Base-by-base conservation (phyloP, 2,329 filamentous ascomycete genomes). In the Camillea tinctor region DNA sequence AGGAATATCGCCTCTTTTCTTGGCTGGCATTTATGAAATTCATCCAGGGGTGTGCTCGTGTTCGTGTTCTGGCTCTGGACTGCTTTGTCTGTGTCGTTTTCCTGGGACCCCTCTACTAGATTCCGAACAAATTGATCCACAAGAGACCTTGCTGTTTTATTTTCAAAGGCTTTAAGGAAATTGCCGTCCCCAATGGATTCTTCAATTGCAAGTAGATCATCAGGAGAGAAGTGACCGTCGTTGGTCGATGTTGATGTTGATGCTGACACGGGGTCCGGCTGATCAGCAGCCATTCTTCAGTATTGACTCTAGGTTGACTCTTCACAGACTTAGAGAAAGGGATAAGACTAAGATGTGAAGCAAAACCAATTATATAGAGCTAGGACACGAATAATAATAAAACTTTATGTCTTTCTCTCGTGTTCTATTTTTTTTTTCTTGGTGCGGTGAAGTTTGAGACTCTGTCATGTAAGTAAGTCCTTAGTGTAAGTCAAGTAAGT, bases 1-100 rank as follows among this genome's bases (percentile, higher is more conserved):
- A 89, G 50, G 1, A 65, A 64, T 22, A 72, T 50, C 7, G 64
- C 64, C 8, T 67, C 51, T 21, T 51, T 59, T 19, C 48, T 63
- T 17, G 13, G 23, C 2, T 15, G 15, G 24, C 26, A 26, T 20
- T 51, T 22, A 9, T 36, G n/a, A 53, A 26, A 36, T 30, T 4
- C 21, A 13, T 3, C 19, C 7, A 19, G 19, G 19, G 17, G 49
- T n/a, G n/a, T n/a, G n/a, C n/a, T n/a, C n/a, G n/a, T n/a, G n/a
- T n/a, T n/a, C n/a, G n/a, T n/a, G n/a, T n/a, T n/a, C 4, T 3
- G 54, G 52, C 48, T 60, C 36, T 15, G 6, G 52, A 13, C 9
- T 57, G 56, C 36, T 21, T 23, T 26, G 50, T 44, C 19, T 36
- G 6, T 17, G 52, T 50, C 40, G 40, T 30, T 50, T n/a, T 22